These are phyloP conservation scores for Elsinoe ampelina DNA, from an alignment of 2,329 filamentous ascomycete genomes.

Conservation along the genomic window DNA sequence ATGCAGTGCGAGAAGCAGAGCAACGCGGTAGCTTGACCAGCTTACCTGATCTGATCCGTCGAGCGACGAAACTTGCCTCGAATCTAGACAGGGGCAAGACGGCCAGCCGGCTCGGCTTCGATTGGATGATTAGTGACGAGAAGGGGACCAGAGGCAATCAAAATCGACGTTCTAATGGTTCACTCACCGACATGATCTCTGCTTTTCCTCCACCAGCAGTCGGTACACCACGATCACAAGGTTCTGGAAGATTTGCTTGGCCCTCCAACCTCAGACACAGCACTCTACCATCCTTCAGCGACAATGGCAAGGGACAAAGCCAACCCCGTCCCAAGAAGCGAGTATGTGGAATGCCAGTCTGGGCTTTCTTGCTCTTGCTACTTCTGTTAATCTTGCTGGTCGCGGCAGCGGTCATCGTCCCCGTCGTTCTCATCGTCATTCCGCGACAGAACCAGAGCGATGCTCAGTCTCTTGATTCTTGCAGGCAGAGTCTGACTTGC, in stretches of 20 bases:
- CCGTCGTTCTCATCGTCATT: constrained; percentile 54
- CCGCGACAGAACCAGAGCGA: constrained; percentile 37
- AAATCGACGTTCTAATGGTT: constrained; percentile 36
- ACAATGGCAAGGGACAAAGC: constrained; percentile 11
- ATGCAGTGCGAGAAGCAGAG: constrained; percentile 72
- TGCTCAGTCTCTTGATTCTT: constrained; percentile 36
- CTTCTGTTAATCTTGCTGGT: constrained; percentile 63
- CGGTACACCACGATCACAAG: constrained; percentile 24
- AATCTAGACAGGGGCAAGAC: constrained; percentile 77
- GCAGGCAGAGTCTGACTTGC: constrained; percentile 56
- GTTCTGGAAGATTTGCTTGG: constrained; percentile 14
- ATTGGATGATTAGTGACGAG: constrained; percentile 31
- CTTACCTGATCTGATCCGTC: constrained; percentile 77
- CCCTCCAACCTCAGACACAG: constrained; percentile 15
- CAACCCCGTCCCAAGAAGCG: constrained; percentile 34
- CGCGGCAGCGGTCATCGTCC: constrained; percentile 73
- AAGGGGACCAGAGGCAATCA: constrained; percentile 22
- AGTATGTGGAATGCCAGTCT: constrained; percentile 77
- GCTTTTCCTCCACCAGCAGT: constrained; percentile 53
- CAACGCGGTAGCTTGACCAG: constrained; percentile 84
- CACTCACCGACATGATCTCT: constrained; percentile 55
- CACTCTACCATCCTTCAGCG: constrained; percentile 14
- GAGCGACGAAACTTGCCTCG: constrained; percentile 76
- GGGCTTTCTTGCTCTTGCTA: constrained; percentile 60
- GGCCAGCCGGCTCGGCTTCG: constrained; percentile 48